A percentile compares a stretch with the other conserved stretches of the same genome.
phyloP scores from a whole-genome alignment of 2,329 filamentous ascomycete species.

The Fusarium sp. region DNA sequence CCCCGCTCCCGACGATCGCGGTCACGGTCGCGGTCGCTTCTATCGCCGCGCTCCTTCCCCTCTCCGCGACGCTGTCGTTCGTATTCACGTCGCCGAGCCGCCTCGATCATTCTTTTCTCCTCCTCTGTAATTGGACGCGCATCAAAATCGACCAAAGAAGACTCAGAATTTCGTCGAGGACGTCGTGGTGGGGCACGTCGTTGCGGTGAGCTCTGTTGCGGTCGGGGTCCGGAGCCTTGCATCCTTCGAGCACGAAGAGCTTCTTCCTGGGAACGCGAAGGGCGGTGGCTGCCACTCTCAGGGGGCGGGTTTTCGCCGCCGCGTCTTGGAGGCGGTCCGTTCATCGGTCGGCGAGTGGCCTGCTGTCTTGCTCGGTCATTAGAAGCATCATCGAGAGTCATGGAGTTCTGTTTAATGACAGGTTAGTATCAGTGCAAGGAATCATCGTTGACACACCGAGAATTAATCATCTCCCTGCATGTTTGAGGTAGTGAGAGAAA shows the following conservation, averaged over 20 bases:
- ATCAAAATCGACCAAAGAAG: constrained; percentile 71
- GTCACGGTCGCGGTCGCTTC: constrained; percentile 53
- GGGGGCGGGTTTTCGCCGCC: constrained; percentile 60
- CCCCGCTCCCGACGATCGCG: constrained; percentile 41
- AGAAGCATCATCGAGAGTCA: constrained; percentile 71
- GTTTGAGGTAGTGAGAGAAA: background rate
- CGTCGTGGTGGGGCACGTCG: constrained; percentile 48
- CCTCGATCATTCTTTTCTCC: constrained; percentile 53
- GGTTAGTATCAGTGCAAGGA: background rate
- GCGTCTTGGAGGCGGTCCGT: constrained; percentile 40
- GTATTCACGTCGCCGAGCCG: constrained; percentile 45
- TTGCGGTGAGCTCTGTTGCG: constrained; percentile 51
- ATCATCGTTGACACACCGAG: background rate
- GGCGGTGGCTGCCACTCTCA: constrained; percentile 62
- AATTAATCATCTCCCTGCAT: background rate
- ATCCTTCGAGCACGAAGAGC: constrained; percentile 62
- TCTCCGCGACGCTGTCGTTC: constrained; percentile 37
- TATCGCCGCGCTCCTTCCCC: constrained; percentile 37
- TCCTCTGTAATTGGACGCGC: constrained; percentile 70
- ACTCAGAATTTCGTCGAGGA: constrained; percentile 81
- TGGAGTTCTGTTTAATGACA: constrained; percentile 65
- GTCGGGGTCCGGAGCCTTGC: constrained; percentile 50
- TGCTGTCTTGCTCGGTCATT: constrained; percentile 52
- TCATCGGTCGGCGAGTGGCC: constrained; percentile 50
- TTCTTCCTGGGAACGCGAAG: constrained; percentile 74